Percentiles rank a stretch among this genome's conserved stretches.
These are phyloP conservation scores for Apophysomyces trapeziformis DNA, from an alignment of 371 early-diverging fungal genomes.

Conservation along the genomic window DNA sequence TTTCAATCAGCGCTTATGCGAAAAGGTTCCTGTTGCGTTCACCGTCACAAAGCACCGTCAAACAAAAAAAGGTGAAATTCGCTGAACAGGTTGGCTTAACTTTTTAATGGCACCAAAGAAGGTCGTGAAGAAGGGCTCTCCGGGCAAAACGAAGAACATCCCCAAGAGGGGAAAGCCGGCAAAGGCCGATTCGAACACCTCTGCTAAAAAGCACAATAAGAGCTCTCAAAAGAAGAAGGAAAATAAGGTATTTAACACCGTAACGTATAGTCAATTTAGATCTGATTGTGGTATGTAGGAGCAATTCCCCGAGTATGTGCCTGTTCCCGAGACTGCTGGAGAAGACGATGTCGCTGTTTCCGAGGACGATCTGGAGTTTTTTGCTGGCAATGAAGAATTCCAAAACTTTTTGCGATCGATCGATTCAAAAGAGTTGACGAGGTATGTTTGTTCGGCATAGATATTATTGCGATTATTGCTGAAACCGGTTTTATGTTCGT, in stretches of 20 bases:
- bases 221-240: not conserved
- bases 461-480: not conserved
- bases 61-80: not conserved
- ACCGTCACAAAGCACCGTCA: not conserved
- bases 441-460: slow-evolving; percentile 24
- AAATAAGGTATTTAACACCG: not conserved
- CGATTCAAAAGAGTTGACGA: slow-evolving; percentile 42
- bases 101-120: not conserved
- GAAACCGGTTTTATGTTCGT: not conserved
- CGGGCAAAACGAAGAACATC: not conserved
- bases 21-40: not conserved
- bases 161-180: not conserved
- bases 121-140: not conserved
- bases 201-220: not conserved
- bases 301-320: slow-evolving; percentile 25
- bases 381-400: slow-evolving; percentile 32
- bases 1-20: no score
- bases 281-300: not conserved
- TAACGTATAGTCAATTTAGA: not conserved
- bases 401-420: slow-evolving; percentile 30
- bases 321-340: slow-evolving; percentile 29
- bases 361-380: slow-evolving; percentile 70
- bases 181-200: not conserved
- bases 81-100: no score
- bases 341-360: slow-evolving; percentile 59